A percentile compares a stretch with the other conserved stretches of the same genome.
Conservation (phyloP, 73 alveolate genomes). For the Loxodes magnus region DNA sequence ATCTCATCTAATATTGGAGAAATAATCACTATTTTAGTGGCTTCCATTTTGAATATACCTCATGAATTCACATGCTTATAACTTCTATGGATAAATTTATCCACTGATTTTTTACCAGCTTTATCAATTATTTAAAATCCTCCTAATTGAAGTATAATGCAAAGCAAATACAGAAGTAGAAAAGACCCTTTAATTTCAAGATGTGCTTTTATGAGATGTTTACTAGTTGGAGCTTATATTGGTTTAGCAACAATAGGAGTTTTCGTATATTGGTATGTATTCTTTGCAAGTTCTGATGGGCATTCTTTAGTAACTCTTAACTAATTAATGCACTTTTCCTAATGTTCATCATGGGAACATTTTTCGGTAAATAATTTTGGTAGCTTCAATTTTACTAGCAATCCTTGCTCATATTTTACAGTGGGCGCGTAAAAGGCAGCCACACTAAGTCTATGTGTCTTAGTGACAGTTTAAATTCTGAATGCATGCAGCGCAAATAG, state of each 20-base stretch:
- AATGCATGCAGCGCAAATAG: slow-evolving; percentile 74
- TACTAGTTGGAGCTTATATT: slow-evolving; percentile 53
- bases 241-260: slow-evolving; percentile 55
- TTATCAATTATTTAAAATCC: slow-evolving; percentile 94
- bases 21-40: slow-evolving; percentile 78
- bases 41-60: slow-evolving; percentile 86
- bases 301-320: slow-evolving; percentile 20
- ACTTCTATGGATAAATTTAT: slow-evolving; percentile 90
- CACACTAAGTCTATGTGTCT: slow-evolving; percentile 53
- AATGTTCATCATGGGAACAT: slow-evolving; percentile 67
- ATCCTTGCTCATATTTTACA: slow-evolving; percentile 71
- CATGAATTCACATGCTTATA: slow-evolving; percentile 88
- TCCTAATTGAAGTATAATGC: slow-evolving; percentile 78
- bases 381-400: slow-evolving; percentile 38
- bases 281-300: slow-evolving; percentile 32
- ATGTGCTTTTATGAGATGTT: slow-evolving; percentile 25
- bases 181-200: slow-evolving; percentile 52
- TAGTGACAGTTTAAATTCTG: slow-evolving; percentile 69
- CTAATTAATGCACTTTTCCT: slow-evolving; percentile 32
- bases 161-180: slow-evolving; percentile 63
- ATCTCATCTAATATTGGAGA: slow-evolving; percentile 90
- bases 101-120: slow-evolving; percentile 91
- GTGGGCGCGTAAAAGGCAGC: slow-evolving; percentile 69
- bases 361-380: slow-evolving; percentile 37
- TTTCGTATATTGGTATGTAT: slow-evolving; percentile 19